Evolutionary conservation across 106 monocot species (phyloP).

Genomic region (Dioscorea zingiberensis): DNA sequence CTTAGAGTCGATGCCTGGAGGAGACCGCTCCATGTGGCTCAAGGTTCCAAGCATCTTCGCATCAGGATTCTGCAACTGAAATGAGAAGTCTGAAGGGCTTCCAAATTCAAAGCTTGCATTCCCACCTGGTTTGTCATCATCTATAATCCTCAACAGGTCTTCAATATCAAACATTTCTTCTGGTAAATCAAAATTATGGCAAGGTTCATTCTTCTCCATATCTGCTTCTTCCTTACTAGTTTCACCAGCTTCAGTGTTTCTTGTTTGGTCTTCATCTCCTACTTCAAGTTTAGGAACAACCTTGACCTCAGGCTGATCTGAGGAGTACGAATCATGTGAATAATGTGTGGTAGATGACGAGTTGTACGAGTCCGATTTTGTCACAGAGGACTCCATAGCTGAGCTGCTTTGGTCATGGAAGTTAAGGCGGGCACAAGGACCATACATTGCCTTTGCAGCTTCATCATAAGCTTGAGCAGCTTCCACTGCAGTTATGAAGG

Average conservation of each 20-base stretch:
- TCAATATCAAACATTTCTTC: slow-evolving; percentile 26
- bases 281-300: slow-evolving; percentile 3
- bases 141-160: slow-evolving; percentile 20
- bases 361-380: background rate
- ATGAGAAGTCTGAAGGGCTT: background rate
- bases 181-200: background rate
- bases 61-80: slow-evolving; percentile 16
- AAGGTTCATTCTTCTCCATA: background rate
- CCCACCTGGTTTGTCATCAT: slow-evolving; percentile 2
- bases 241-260: background rate
- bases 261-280: background rate
- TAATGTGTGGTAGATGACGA: background rate
- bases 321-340: background rate
- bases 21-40: background rate
- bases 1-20: too few relatives aligned
- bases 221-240: background rate
- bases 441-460: slow-evolving; percentile 32
- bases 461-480: slow-evolving; percentile 33
- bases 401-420: background rate
- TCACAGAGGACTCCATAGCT: slow-evolving; percentile 9
- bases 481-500: slow-evolving; percentile 25
- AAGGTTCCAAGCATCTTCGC: slow-evolving; percentile 1
- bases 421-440: slow-evolving; percentile 23
- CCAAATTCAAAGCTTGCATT: background rate
- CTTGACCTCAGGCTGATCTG: slow-evolving; percentile 1